Conservation (phyloP, 805 yeast genomes). For the Diddensiella caesifluorescens region DNA sequence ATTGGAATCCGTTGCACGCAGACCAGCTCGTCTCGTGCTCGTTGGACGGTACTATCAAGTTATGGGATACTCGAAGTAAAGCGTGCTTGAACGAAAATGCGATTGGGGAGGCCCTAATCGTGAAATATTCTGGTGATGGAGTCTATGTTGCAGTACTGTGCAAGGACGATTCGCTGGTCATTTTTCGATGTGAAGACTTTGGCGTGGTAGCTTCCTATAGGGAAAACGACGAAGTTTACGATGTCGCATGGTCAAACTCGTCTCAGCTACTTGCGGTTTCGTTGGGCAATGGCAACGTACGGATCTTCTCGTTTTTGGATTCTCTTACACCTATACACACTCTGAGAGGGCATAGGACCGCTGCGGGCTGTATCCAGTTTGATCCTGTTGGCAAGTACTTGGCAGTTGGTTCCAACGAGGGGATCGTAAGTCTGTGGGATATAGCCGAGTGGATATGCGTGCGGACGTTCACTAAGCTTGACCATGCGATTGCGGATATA, state of each 20-base stretch:
- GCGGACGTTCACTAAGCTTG: conserved; percentile 34
- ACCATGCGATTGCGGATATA: conserved; percentile 39
- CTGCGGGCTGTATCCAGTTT: conserved; percentile 42
- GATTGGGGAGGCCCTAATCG: conserved; percentile 19
- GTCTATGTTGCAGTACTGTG: conserved; percentile 42
- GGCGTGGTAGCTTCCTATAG: conserved; percentile 30
- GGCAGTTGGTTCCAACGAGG: conserved; percentile 54
- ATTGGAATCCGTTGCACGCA: conserved; percentile 48
- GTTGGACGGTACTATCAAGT: conserved; percentile 40
- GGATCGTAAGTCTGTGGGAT: conserved; percentile 49
- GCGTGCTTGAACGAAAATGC: conserved; percentile 33
- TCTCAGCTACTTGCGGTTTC: conserved; percentile 41
- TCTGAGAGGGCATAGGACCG: conserved; percentile 46
- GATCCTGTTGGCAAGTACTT: conserved; percentile 51
- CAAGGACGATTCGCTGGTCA: conserved; percentile 34
- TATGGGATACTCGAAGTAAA: conserved; percentile 43
- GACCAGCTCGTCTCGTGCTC: conserved; percentile 46
- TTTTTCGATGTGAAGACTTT: conserved; percentile 36
- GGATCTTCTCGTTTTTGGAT: conserved; percentile 12
- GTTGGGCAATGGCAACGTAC: conserved; percentile 42
- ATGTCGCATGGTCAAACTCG: conserved; percentile 36
- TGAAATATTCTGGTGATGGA: conserved; percentile 45
- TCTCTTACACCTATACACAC: conserved; percentile 14
- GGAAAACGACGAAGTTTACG: conserved; percentile 30
- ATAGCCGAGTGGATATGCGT: conserved; percentile 36